Base-by-base conservation (phyloP, 169 alveolate species). In the Plasmodium ovale region DNA sequence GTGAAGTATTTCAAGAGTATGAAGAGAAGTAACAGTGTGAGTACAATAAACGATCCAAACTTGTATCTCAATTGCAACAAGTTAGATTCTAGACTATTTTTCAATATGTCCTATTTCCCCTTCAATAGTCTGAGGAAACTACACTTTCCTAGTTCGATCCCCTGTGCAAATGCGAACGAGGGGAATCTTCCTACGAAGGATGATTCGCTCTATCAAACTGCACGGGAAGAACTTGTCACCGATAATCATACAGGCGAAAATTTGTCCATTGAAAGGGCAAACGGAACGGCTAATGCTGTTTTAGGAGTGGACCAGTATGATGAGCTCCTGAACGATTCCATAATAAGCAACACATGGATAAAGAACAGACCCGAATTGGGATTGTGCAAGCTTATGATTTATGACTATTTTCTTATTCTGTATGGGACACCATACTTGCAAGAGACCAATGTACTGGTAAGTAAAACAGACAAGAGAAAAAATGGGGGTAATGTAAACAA, bases 291-390 rank as follows among this genome's bases (percentile, higher is more conserved):
- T 58, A 25, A n/a, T 21, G 19, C 14, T 21, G 39, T n/a, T 58
- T 25, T 14, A 21, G 54, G n/a, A n/a, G n/a, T n/a, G n/a, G n/a
- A n/a, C n/a, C n/a, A 58, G n/a, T 59, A 29, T 9, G 59, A 64
- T 44, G 89, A 79, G 10, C n/a, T 53, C 21, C n/a, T 53, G 42
- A 82, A 59, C 42, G 58, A 82, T 68, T 49, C 70, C 21, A 82
- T 82, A 14, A 47, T 82, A 70, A 82, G 56, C 53, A 82, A 82
- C 29, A 65, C 84, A 9, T 82, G 90, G 71, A 65, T 82, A 33
- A 82, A 67, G 27, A 82, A 82, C 51, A 64, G 35, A 68, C 90
- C 90, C 16, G 90, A 82, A 37, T 68, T 82, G 37, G 79, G 84
- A 1, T 44, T 64, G 29, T 82, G 90, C 39, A 82, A 82, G 42